These are phyloP conservation scores for Coniosporium apollinis DNA, from an alignment of 495 filamentous ascomycete genomes.

Conservation along the genomic window DNA sequence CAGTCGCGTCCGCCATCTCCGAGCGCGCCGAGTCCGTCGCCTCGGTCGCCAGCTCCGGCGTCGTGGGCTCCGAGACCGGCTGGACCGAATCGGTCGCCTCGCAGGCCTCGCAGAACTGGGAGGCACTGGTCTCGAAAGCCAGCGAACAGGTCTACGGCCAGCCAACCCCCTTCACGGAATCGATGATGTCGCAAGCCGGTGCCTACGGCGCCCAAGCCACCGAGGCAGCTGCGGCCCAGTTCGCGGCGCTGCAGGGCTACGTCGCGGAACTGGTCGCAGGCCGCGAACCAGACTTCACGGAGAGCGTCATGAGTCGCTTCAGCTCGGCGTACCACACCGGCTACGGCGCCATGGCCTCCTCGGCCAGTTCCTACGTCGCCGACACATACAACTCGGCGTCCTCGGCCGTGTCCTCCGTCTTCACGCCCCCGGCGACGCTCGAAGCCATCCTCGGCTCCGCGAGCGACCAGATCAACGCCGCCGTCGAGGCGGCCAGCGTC, in stretches of 20 bases:
- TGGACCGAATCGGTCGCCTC: constrained; percentile 31
- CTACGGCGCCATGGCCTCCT: constrained; percentile 31
- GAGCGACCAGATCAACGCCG: constrained; percentile 38
- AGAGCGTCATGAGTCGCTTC: constrained; percentile 59
- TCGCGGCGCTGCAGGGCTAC: constrained; percentile 50
- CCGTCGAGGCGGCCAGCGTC: constrained; percentile 40
- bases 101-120: constrained; percentile 46
- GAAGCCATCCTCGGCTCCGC: constrained; percentile 41
- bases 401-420: constrained; percentile 31
- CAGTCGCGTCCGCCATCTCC: constrained; percentile 24
- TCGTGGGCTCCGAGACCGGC: constrained; percentile 29
- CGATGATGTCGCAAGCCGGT: constrained; percentile 22
- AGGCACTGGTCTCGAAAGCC: constrained; percentile 45
- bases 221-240: constrained; percentile 38
- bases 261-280: constrained; percentile 62
- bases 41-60: constrained; percentile 23
- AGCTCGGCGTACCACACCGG: constrained; percentile 41
- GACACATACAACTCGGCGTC: constrained; percentile 43
- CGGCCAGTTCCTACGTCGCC: constrained; percentile 37
- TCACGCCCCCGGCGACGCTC: constrained; percentile 40
- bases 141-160: constrained; percentile 59
- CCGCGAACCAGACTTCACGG: constrained; percentile 66
- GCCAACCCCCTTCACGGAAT: constrained; percentile 46
- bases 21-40: constrained; percentile 20
- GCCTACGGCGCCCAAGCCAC: constrained; percentile 32